A percentile compares a stretch with the other conserved stretches of the same genome.
phyloP scores from a whole-genome alignment of 768 basidiomycete genomes.

The Lyophyllum shimeji region DNA sequence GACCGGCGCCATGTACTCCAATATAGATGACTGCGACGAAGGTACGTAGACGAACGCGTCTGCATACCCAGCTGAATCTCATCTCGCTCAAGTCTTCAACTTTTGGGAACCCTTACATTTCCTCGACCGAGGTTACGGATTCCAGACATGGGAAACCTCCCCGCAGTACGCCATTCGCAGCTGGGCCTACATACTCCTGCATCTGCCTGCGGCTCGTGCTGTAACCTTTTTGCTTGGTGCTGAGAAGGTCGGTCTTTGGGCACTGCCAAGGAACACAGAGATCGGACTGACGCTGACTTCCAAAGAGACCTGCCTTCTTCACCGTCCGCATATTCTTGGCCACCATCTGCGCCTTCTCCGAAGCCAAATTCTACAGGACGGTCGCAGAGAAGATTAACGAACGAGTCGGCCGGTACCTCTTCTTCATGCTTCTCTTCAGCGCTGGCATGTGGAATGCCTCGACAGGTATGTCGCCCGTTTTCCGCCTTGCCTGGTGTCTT shows the following conservation, averaged over 20 bases:
- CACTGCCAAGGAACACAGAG: background rate
- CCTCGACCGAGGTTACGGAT: conserved; percentile 79
- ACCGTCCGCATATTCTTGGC: conserved; percentile 80
- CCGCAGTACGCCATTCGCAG: conserved; percentile 90
- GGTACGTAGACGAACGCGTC: conserved; percentile 42
- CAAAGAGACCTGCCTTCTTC: conserved; percentile 86
- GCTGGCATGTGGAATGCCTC: conserved; percentile 96
- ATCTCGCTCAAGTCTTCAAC: conserved; percentile 75
- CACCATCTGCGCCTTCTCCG: conserved; percentile 68
- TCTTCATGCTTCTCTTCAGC: conserved; percentile 82
- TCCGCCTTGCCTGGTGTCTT: conserved; percentile 6
- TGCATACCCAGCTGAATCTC: background rate
- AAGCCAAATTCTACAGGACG: conserved; percentile 80
- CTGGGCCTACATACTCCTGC: conserved; percentile 90
- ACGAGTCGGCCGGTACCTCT: conserved; percentile 88
- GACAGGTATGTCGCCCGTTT: conserved; percentile 50
- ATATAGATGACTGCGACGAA: conserved; percentile 96
- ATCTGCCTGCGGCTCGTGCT: conserved; percentile 65
- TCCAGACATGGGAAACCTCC: conserved; percentile 98
- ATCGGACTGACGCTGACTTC: conserved; percentile 14
- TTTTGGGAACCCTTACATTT: conserved; percentile 99
- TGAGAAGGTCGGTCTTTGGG: conserved; percentile 62
- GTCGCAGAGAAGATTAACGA: conserved; percentile 84
- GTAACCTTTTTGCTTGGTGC: conserved; percentile 50
- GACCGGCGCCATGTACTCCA: conserved; percentile 89